phyloP scores from a whole-genome alignment of 805 yeast genomes.

The Lachancea sp. region DNA sequence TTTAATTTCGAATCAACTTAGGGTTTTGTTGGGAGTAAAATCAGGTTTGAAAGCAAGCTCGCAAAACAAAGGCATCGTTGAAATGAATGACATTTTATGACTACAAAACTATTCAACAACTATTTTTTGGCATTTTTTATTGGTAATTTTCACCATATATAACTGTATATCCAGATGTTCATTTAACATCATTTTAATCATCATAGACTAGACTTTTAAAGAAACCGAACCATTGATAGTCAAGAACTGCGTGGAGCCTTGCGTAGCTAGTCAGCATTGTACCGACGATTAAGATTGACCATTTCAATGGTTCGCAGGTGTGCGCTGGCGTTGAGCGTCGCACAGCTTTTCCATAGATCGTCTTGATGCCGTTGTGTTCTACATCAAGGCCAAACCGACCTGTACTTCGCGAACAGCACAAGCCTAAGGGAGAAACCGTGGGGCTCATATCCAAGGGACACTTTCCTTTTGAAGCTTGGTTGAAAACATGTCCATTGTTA shows the following conservation, averaged over 20 bases:
- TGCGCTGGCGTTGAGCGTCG: too few species aligned
- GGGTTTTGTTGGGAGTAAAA: neutral
- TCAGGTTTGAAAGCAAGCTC: neutral
- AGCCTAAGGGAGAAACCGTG: too few species aligned
- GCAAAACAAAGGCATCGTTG: conserved; percentile 3
- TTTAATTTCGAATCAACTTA: neutral
- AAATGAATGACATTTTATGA: conserved; percentile 5
- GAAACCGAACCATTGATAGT: neutral
- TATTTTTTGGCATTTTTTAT: conserved; percentile 6
- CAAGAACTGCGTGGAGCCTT: neutral
- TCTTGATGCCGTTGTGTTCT: too few species aligned
- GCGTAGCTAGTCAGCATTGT: too few species aligned
- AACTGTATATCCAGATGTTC: conserved; percentile 4
- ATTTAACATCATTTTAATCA: conserved; percentile 2
- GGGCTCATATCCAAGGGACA: too few species aligned
- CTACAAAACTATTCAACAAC: neutral
- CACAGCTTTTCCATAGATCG: too few species aligned
- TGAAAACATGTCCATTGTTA: too few species aligned
- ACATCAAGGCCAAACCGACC: too few species aligned
- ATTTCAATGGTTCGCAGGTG: too few species aligned
- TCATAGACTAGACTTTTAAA: neutral
- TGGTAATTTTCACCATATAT: neutral
- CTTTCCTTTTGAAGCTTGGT: too few species aligned
- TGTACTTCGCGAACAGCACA: too few species aligned
- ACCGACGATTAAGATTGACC: too few species aligned